Evolutionary conservation across 176 grass and related monocot species (phyloP), one percentile per base, ranked within the genome.

Genomic region (Eremochloa ophiuroides): DNA sequence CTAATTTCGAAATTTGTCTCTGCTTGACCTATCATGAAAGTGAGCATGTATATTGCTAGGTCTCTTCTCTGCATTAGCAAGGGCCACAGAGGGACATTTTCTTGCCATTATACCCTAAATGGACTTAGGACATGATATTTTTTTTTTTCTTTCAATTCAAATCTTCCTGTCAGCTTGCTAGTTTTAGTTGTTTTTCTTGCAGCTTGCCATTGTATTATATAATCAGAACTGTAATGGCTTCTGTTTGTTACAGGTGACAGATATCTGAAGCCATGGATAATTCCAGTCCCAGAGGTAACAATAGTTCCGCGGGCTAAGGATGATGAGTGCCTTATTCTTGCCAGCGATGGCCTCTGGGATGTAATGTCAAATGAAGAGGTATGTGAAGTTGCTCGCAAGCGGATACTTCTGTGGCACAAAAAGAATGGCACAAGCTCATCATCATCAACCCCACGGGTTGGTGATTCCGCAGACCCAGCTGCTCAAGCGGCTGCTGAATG

Each of bases 191-290:
- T 47, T 37, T 35, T 46, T 31, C 66, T 12, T 79, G n/a, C n/a
- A n/a, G n/a, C n/a, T n/a, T n/a, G n/a, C n/a, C n/a, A n/a, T n/a
- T n/a, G 15, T 23, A 37, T 51, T 8, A 16, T 25, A 10, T 59
- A 20, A 15, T 82, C 25, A 53, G 6, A 79, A 29, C 37, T 22
- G 62, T 73, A 33, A 39, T 71, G 31, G 51, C 33, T 35, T 82
- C 8, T 72, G 58, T 68, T 35, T 76, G 42, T 66, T 82, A 78
- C 92, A 96, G 93, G 92, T 43, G 92, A 97, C 76, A 86, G 91
- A 82, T 97, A 94, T 78, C 82, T 97, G 84, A 97, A 97, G 85
- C 94, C 94, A 80, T 94, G 94, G 91, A 97, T 97, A 75, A 97
- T 94, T 71, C 85, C 91, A 41, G 94, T 86, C 67, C 94, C 94